Conservation (phyloP, 176 grass and related monocot species). For the Poa annua region DNA sequence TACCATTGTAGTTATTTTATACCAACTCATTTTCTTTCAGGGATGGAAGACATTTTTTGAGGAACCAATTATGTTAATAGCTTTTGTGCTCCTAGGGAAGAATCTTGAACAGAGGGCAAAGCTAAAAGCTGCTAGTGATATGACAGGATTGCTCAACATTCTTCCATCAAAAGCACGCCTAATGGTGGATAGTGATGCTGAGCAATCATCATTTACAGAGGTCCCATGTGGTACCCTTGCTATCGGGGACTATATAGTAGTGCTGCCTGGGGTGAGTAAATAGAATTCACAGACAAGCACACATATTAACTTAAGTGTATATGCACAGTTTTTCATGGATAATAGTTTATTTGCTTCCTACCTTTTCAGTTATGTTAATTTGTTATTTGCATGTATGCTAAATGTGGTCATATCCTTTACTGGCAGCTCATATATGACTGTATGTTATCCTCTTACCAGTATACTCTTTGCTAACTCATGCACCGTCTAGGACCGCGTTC, state of each 20-base stretch:
- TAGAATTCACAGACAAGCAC: neutral
- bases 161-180: constrained; percentile 91
- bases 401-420: constrained; percentile 30
- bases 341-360: constrained; percentile 27
- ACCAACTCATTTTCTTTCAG: constrained; percentile 56
- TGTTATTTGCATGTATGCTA: constrained; percentile 26
- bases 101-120: constrained; percentile 97
- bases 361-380: constrained; percentile 3
- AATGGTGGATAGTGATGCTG: constrained; percentile 63
- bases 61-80: constrained; percentile 97
- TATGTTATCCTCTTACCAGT: constrained; percentile 17
- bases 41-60: constrained; percentile 99
- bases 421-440: constrained; percentile 22
- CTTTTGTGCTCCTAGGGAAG: constrained; percentile 96
- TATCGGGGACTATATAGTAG: constrained; percentile 76
- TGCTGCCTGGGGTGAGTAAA: constrained; percentile 87
- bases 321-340: constrained; percentile 2
- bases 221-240: constrained; percentile 84
- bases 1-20: constrained; percentile 36
- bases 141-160: constrained; percentile 94
- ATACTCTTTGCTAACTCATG: constrained; percentile 41
- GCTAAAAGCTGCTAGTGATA: constrained; percentile 95
- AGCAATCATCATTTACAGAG: constrained; percentile 80
- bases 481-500: constrained; percentile 77
- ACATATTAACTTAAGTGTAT: constrained; percentile 6